Evolutionary conservation across 129 eudicot species (phyloP), one percentile per base, ranked within the genome.

Genomic region (Centrapalus pauciflorus): DNA sequence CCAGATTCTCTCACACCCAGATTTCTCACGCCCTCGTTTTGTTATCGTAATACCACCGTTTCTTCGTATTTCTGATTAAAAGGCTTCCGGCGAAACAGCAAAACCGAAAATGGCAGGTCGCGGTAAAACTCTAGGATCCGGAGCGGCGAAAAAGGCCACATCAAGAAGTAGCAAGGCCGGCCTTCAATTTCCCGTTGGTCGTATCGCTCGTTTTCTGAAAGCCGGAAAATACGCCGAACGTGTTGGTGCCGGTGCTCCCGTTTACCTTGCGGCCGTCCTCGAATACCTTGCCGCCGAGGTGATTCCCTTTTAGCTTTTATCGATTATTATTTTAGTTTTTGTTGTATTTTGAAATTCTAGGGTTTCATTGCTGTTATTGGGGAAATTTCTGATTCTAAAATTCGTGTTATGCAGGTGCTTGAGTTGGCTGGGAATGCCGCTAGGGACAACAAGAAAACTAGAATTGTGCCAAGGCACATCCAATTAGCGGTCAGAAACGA

Each of bases 201-300:
- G 96, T 70, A 89, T 89, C 46, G 95, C 95, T 24, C 77, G 96
- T 10, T 89, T 89, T 50, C 77, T 86, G 13, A 83, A 86, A 61
- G 86, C 95, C 33, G 96, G 95, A 1, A 89, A 89, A 69, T 86
- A 89, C 67, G 81, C 95, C 61, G 89, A 83, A 11, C 85, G 95
- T 40, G 87, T 87, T 1, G 95, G 95, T 7, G 87, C 87, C 46
- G 95, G 95, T 0, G 95, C 95, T 24, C 90, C 90, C 16, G 89
- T 83, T 0, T 87, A 87, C 27, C 85, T 83, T 1, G 86, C 95
- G 11, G 87, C 90, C 49, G 90, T 87, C 5, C 83, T 87, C 0
- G 90, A 87, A 61, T 87, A 87, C 65, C 89, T 87, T 0, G 90
- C 87, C 11, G 95, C 90, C 26, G 95, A 87, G 90, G 95, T 86